phyloP scores from a whole-genome alignment of 768 basidiomycete species.

The Suillus americanus region DNA sequence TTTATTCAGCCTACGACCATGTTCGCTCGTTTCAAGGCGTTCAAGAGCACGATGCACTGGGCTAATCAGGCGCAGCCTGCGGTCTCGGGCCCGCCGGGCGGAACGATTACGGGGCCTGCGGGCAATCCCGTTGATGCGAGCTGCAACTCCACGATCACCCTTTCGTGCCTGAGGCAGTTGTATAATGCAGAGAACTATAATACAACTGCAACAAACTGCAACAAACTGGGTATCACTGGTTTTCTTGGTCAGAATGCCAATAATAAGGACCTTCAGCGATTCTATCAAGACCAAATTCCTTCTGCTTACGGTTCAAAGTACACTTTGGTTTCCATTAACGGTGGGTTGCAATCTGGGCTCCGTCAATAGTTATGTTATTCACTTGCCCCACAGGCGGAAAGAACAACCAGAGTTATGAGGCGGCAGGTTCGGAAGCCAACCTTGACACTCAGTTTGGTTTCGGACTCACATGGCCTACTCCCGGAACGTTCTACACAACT shows the following conservation, averaged over 20 bases:
- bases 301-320: constrained; percentile 51
- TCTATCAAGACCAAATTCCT: constrained; percentile 49
- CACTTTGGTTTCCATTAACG: constrained; percentile 53
- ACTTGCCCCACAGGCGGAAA: constrained; percentile 45
- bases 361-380: neutral
- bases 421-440: constrained; percentile 50
- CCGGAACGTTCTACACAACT: constrained; percentile 60
- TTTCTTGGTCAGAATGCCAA: constrained; percentile 58
- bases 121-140: neutral
- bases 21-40: neutral
- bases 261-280: constrained; percentile 47
- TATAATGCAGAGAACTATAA: constrained; percentile 52
- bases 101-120: neutral
- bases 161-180: constrained; percentile 52
- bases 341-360: constrained; percentile 28
- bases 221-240: constrained; percentile 53
- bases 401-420: constrained; percentile 54
- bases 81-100: neutral
- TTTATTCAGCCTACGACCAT: neutral
- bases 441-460: constrained; percentile 52
- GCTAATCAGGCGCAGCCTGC: neutral
- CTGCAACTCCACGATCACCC: constrained; percentile 42
- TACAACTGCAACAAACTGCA: constrained; percentile 40
- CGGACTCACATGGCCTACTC: constrained; percentile 64
- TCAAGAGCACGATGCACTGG: neutral